These are phyloP conservation scores for Catharanthus roseus DNA, from an alignment of 257 asterid genomes.

Conservation along the genomic window DNA sequence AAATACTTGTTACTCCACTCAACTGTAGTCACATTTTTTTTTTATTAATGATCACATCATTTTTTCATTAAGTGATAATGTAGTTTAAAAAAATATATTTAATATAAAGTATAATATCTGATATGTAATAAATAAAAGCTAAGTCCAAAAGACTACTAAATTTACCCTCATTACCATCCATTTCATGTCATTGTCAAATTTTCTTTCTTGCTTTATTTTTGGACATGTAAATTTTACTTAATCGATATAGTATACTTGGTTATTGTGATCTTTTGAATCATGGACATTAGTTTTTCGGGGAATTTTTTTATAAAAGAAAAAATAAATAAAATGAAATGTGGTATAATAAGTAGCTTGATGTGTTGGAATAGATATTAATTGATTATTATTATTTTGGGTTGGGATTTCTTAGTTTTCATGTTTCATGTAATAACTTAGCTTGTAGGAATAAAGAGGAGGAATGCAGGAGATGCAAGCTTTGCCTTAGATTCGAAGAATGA, in stretches of 20 bases:
- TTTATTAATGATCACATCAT: too few species aligned
- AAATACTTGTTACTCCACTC: too few species aligned
- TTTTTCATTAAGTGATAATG: too few species aligned
- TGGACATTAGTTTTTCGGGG: neutral
- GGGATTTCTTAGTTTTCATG: neutral
- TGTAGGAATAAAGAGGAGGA: conserved; percentile 81
- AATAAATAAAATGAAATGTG: neutral
- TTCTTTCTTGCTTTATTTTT: neutral
- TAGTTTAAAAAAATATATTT: too few species aligned
- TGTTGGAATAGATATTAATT: neutral
- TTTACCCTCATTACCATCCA: conserved; percentile 10
- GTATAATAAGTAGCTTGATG: neutral
- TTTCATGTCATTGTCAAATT: conserved; percentile 18
- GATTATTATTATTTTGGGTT: neutral
- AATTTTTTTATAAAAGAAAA: too few species aligned
- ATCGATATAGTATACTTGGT: neutral
- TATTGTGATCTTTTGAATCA: conserved; percentile 7
- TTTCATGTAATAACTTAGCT: conserved; percentile 40
- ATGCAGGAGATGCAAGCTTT: conserved; percentile 70
- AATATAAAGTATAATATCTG: too few species aligned
- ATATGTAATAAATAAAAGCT: too few species aligned
- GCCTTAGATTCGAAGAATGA: conserved; percentile 48
- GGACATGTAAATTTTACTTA: neutral
- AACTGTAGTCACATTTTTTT: too few species aligned
- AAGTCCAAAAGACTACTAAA: too few species aligned